Evolutionary conservation across 139 green algal genomes (phyloP).

Genomic region (Nannochloris sp.): DNA sequence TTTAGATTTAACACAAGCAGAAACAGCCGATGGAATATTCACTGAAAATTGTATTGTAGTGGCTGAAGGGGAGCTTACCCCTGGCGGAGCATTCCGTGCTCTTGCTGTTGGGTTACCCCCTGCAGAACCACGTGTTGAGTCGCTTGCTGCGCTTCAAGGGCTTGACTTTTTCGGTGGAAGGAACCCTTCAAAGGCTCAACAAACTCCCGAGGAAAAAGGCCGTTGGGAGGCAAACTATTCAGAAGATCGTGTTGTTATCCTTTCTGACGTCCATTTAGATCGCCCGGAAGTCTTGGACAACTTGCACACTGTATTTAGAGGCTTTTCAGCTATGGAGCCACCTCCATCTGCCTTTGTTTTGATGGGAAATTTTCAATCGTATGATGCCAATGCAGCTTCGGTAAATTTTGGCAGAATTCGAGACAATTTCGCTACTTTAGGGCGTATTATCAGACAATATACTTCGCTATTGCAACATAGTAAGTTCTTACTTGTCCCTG

Average conservation of each 20-base stretch:
- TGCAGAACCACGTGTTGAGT: slow-evolving; percentile 47
- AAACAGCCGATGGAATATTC: slow-evolving; percentile 57
- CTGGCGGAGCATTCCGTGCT: slow-evolving; percentile 61
- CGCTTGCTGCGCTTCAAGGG: slow-evolving; percentile 47
- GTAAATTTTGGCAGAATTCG: slow-evolving; percentile 36
- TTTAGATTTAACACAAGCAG: slow-evolving; percentile 61
- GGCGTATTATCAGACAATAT: slow-evolving; percentile 52
- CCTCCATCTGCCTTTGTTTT: slow-evolving; percentile 73
- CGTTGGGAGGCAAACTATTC: slow-evolving; percentile 24
- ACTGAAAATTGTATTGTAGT: slow-evolving; percentile 89
- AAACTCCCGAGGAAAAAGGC: slow-evolving; percentile 15
- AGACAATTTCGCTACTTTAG: slow-evolving; percentile 64
- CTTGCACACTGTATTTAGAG: slow-evolving; percentile 57
- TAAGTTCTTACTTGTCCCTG: slow-evolving; percentile 78
- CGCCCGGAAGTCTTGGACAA: slow-evolving; percentile 40
- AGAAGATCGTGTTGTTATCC: slow-evolving; percentile 58
- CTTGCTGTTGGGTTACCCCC: slow-evolving; percentile 63
- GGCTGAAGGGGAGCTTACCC: slow-evolving; percentile 62
- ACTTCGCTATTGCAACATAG: slow-evolving; percentile 45
- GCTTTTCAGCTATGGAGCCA: slow-evolving; percentile 51
- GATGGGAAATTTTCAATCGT: slow-evolving; percentile 81
- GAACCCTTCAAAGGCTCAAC: slow-evolving; percentile 23
- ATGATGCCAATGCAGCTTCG: slow-evolving; percentile 9
- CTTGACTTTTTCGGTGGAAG: slow-evolving; percentile 78
- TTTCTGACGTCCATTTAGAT: slow-evolving; percentile 85